phyloP scores from a whole-genome alignment of 768 basidiomycete species.

The Suillus decipiens region DNA sequence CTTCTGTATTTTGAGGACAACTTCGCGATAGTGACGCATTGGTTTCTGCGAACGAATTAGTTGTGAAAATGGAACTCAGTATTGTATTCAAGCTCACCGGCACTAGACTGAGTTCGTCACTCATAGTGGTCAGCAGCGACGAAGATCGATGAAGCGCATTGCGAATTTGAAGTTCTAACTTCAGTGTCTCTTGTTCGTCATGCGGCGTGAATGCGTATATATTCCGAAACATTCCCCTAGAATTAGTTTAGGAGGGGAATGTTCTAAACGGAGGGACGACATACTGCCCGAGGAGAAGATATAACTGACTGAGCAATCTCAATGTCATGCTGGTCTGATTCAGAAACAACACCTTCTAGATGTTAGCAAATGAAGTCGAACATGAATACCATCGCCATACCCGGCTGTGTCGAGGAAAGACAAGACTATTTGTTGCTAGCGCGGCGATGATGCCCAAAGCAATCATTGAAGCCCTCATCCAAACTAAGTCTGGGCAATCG shows the following conservation, averaged over 20 bases:
- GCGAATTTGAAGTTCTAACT: constrained; percentile 44
- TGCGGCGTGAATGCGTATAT: constrained; percentile 25
- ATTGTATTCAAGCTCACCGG: constrained; percentile 37
- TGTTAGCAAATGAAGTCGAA: constrained; percentile 6
- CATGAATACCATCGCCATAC: constrained; percentile 25
- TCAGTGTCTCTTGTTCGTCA: constrained; percentile 38
- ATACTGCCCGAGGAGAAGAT: constrained; percentile 44
- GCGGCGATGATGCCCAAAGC: constrained; percentile 47
- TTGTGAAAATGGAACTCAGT: not conserved
- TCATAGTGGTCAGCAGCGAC: constrained; percentile 42
- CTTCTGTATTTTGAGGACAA: constrained; percentile 39
- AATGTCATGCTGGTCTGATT: constrained; percentile 40
- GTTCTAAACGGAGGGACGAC: constrained; percentile 12
- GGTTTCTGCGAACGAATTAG: constrained; percentile 39
- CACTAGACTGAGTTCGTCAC: constrained; percentile 48
- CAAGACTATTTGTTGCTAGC: constrained; percentile 42
- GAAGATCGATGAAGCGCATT: constrained; percentile 40
- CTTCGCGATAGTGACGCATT: constrained; percentile 43
- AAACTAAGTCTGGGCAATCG: constrained; percentile 37
- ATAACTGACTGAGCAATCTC: constrained; percentile 43
- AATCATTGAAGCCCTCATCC: constrained; percentile 43
- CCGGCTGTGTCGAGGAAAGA: constrained; percentile 50
- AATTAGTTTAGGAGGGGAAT: constrained; percentile 9
- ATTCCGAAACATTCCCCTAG: constrained; percentile 39
- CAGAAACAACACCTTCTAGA: constrained; percentile 42